Conservation (phyloP, 345 rosid genomes). For the Pistacia vera region DNA sequence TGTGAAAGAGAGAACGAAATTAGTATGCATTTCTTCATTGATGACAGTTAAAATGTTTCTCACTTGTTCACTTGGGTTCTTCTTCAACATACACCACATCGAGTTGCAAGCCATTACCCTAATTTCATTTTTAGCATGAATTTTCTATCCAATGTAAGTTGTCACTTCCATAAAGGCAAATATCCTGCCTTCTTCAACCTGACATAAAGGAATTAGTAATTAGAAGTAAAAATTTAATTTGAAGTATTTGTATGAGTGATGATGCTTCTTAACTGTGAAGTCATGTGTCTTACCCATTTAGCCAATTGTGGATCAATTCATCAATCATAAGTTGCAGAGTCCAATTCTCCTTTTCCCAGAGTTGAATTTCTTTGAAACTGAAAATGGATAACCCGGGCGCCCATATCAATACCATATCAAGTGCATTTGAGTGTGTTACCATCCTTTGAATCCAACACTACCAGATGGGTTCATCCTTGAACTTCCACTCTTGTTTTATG, state of each 20-base stretch:
- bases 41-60: slow-evolving; percentile 29
- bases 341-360: slow-evolving; percentile 68
- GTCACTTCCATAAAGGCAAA: slow-evolving; percentile 67
- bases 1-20: slow-evolving; percentile 34
- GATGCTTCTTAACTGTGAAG: neutral
- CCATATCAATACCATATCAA: slow-evolving; percentile 78
- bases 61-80: slow-evolving; percentile 28
- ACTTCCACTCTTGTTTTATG: slow-evolving; percentile 59
- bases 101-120: slow-evolving; percentile 44
- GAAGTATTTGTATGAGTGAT: neutral
- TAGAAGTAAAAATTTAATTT: slow-evolving; percentile 1
- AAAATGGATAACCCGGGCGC: slow-evolving; percentile 74
- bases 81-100: slow-evolving; percentile 55
- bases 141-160: slow-evolving; percentile 54
- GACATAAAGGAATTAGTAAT: slow-evolving; percentile 23
- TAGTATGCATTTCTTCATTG: slow-evolving; percentile 33
- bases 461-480: slow-evolving; percentile 46
- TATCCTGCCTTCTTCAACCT: slow-evolving; percentile 64
- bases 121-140: slow-evolving; percentile 38
- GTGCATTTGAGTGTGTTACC: slow-evolving; percentile 57
- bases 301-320: slow-evolving; percentile 56
- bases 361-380: slow-evolving; percentile 58
- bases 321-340: slow-evolving; percentile 51
- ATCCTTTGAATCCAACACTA: slow-evolving; percentile 56
- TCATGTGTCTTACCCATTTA: slow-evolving; percentile 47